phyloP scores from a whole-genome alignment of 116 monocot genomes.

The Thalassia testudinum region DNA sequence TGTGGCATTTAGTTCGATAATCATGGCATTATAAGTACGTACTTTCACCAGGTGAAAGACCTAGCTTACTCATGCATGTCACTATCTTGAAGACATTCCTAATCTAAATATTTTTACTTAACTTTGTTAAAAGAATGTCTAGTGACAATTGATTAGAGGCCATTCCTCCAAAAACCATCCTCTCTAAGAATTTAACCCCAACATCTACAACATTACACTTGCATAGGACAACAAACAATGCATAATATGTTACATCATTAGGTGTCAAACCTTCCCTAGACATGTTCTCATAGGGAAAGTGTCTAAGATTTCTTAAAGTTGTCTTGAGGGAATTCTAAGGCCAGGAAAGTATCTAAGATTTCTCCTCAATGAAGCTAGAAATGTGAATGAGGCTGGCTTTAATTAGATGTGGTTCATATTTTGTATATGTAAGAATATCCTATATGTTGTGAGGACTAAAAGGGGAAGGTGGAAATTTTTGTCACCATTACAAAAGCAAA shows the following conservation, averaged over 20 bases:
- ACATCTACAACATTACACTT: slow-evolving; percentile 47
- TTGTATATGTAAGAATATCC: too few species aligned
- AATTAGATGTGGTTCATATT: too few species aligned
- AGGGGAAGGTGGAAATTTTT: too few species aligned
- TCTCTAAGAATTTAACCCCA: slow-evolving; percentile 61
- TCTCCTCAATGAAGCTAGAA: too few species aligned
- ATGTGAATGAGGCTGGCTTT: too few species aligned
- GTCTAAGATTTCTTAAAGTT: too few species aligned
- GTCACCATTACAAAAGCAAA: too few species aligned
- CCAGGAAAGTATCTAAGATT: too few species aligned
- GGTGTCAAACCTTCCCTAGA: slow-evolving; percentile 21
- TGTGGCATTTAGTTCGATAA: slow-evolving; percentile 55
- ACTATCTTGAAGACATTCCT: slow-evolving; percentile 28
- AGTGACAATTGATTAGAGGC: slow-evolving; percentile 41
- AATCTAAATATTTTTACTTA: slow-evolving; percentile 39
- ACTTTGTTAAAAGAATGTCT: slow-evolving; percentile 37
- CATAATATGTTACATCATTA: slow-evolving; percentile 42
- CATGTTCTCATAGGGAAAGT: slow-evolving; percentile 31
- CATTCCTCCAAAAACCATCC: slow-evolving; percentile 35
- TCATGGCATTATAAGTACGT: slow-evolving; percentile 41
- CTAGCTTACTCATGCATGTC: slow-evolving; percentile 41
- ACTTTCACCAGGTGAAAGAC: slow-evolving; percentile 24
- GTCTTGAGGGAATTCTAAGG: too few species aligned
- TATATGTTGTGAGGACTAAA: too few species aligned
- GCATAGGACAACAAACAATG: too few species aligned